phyloP scores from a whole-genome alignment of 2,329 filamentous ascomycete species.

The Fonsecaea monophora region DNA sequence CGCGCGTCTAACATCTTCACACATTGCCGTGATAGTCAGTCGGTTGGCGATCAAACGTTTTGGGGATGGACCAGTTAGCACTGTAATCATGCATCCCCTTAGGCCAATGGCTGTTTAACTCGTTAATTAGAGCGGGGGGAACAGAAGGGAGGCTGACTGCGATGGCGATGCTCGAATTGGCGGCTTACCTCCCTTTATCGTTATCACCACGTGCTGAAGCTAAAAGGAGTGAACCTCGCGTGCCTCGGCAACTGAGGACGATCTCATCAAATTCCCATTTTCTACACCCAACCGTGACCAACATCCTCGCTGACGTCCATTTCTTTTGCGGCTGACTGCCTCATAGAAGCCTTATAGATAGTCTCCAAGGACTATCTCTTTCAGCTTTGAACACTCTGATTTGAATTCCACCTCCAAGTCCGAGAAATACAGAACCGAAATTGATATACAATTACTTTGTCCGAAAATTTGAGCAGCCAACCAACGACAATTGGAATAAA shows the following conservation, averaged over 20 bases:
- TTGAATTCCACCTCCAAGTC: neutral
- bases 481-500: neutral
- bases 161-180: constrained; percentile 10
- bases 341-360: neutral
- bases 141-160: constrained; percentile 8
- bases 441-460: neutral
- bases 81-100: neutral
- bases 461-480: neutral
- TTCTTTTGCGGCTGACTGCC: neutral
- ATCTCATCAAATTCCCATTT: neutral
- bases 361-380: neutral
- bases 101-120: constrained; percentile 15
- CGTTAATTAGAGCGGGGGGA: neutral
- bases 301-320: neutral
- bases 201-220: constrained; percentile 18
- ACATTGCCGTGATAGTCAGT: neutral
- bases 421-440: neutral
- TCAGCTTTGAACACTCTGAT: neutral
- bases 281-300: neutral
- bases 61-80: neutral
- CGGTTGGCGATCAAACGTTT: neutral
- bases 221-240: constrained; percentile 1
- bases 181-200: constrained; percentile 1
- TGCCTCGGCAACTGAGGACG: constrained; percentile 3
- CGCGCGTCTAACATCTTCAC: constrained; percentile 5